Evolutionary conservation across 73 alveolate species (phyloP), one percentile per base, ranked within the genome.

Genomic region (Tetrahymena elliotti): DNA sequence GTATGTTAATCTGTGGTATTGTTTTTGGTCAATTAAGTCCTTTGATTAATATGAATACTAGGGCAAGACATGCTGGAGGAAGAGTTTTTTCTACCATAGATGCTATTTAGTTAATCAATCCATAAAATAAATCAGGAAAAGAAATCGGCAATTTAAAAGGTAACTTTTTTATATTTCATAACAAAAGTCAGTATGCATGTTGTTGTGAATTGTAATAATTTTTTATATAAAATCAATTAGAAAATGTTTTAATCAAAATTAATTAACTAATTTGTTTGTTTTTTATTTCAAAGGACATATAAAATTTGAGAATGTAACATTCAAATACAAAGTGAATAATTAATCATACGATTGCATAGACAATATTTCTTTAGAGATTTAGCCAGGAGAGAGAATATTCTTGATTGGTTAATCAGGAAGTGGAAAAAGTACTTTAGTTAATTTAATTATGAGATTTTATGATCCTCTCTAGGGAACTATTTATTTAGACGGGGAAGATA

Each of bases 371-470:
- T 83, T 83, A 22, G 68, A 33, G 11, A 68, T 83, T 54, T 82
- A 4, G 36, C 94, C 94, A 35, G 94, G 94, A 35, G 20, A 47
- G 93, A 35, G 92, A 24, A 35, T 93, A 41, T 95, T 83, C 27
- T 39, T 93, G 31, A 95, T 95, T n/a, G 95, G 97, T 3, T 40
- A 52, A 15, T 95, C 98, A n/a, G 98, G 98, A 15, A 47, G 93
- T 15, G 98, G 98, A 7, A 96, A 96, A 83, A 92, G 94, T 38
- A 38, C 95, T 18, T 36, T 96, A 13, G 94, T 95, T 20, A 53
- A 68, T 20, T 27, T 96, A 34, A 92, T 96, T 18, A 93, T 93
- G 92, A 94, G 98, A 38, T 96, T 96, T 54, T 96, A 96, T 83
- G 95, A 95, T 38, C 96, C 97, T 16, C 33, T 1, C 1, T 15